These are phyloP conservation scores for Pelargonium australe DNA, from an alignment of 441 rosid species.

Conservation along the genomic window DNA sequence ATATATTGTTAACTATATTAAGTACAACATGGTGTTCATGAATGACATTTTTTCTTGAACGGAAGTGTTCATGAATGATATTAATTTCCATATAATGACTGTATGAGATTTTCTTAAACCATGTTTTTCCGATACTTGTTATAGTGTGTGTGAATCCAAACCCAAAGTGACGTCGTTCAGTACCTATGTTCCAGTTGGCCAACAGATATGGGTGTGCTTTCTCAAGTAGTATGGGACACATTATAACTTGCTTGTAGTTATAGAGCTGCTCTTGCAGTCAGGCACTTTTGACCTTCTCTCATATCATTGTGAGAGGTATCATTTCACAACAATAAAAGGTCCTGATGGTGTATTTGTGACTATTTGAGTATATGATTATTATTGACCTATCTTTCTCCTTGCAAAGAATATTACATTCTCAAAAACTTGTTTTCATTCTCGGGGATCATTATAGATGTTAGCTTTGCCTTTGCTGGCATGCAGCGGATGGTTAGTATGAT, in stretches of 20 bases:
- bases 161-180: not conserved
- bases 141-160: too few relatives aligned
- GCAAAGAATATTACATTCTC: too few relatives aligned
- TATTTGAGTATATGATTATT: not conserved
- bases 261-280: not conserved
- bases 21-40: not conserved
- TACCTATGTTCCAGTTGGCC: not conserved
- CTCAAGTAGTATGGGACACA: not conserved
- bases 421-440: too few relatives aligned
- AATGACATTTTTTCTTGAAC: too few relatives aligned
- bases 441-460: not conserved
- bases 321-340: not conserved
- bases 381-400: not conserved
- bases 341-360: not conserved
- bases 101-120: too few relatives aligned
- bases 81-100: too few relatives aligned
- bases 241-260: not conserved
- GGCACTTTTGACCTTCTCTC: not conserved
- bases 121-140: too few relatives aligned
- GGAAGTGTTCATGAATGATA: too few relatives aligned
- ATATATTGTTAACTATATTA: not conserved
- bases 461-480: not conserved
- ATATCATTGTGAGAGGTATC: not conserved
- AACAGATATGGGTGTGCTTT: not conserved
- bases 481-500: not conserved